Base-by-base conservation (phyloP, 2,329 filamentous ascomycete species). In the Pseudopithomyces chartarum region DNA sequence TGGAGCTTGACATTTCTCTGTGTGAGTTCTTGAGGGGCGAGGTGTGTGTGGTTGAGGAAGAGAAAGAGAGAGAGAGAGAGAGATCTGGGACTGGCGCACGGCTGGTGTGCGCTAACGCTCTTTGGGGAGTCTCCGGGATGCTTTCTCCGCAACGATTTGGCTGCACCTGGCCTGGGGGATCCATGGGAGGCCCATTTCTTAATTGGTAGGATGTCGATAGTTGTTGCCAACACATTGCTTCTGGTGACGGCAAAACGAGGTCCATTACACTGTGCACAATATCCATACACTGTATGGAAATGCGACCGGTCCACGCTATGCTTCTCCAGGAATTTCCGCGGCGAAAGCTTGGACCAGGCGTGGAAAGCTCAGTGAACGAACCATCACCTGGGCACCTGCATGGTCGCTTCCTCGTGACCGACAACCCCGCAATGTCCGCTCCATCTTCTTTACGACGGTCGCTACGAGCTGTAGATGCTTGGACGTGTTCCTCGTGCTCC, bases 401-500 rank as follows among this genome's bases (percentile, higher is more conserved):
- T n/a, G 44, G 34, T 34, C n/a, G 15, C 38, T 29, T 50, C 19
- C 47, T 40, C 29, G 50, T 52, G 59, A 50, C 17, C 23, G 49
- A 42, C 47, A 13, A 39, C 52, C 58, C 44, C 56, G 58, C 59
- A 50, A 76, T 76, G 72, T 70, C 69, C 51, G 52, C 65, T 56
- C 57, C 64, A 56, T 56, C 56, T 22, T 66, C 63, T 15, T 53
- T 70, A 23, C 59, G 68, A 51, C 62, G 60, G 3, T 47, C 57
- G 15, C 34, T 56, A 12, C 66, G 69, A 17, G 38, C 59, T n/a
- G 43, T 63, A 10, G 66, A 69, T 43, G 64, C 70, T 6, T 78
- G 75, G 76, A 71, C 73, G 49, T 78, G 76, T 44, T 62, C 64
- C 23, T 68, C 69, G 42, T 76, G 73, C 60, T 64, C 75, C 19